Conservation (phyloP, 1,284 basidiomycete genomes). For the Crocinoboletus sp. region DNA sequence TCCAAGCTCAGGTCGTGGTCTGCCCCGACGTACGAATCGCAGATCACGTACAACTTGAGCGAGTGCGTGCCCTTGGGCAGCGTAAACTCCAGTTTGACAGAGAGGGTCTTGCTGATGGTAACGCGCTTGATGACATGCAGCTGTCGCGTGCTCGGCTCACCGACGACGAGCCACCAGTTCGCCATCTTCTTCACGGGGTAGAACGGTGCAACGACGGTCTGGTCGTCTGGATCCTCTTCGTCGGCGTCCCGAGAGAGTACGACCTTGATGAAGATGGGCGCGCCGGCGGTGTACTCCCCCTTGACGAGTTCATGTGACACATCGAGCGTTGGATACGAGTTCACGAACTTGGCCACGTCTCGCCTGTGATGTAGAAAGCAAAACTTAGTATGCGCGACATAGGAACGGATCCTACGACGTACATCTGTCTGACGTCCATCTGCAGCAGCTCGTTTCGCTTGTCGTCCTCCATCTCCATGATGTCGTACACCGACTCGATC, state of each 20-base stretch:
- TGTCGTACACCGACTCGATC: constrained; percentile 88
- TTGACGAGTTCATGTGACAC: constrained; percentile 80
- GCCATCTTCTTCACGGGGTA: constrained; percentile 90
- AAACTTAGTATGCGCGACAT: constrained; percentile 14
- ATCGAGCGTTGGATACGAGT: constrained; percentile 92
- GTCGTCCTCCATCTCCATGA: constrained; percentile 97
- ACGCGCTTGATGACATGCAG: constrained; percentile 95
- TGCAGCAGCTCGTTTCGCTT: constrained; percentile 77
- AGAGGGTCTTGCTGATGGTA: constrained; percentile 76
- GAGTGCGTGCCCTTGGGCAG: constrained; percentile 79
- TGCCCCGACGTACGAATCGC: constrained; percentile 87
- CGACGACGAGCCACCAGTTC: constrained; percentile 97
- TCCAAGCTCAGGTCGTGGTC: constrained; percentile 87
- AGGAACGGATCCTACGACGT: constrained; percentile 27
- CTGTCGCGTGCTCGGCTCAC: constrained; percentile 69
- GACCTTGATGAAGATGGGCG: constrained; percentile 81
- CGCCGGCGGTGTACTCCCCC: constrained; percentile 78
- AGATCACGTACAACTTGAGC: constrained; percentile 89
- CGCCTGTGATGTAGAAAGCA: constrained; percentile 43
- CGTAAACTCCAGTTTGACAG: constrained; percentile 86
- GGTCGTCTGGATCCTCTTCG: constrained; percentile 78
- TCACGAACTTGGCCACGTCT: constrained; percentile 91
- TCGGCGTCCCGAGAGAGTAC: constrained; percentile 81
- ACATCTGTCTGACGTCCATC: constrained; percentile 88
- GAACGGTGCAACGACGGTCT: constrained; percentile 85